Evolutionary conservation across 2,329 filamentous ascomycete genomes (phyloP), one percentile per base, ranked within the genome.

Genomic region (Aspergillus cejpii): DNA sequence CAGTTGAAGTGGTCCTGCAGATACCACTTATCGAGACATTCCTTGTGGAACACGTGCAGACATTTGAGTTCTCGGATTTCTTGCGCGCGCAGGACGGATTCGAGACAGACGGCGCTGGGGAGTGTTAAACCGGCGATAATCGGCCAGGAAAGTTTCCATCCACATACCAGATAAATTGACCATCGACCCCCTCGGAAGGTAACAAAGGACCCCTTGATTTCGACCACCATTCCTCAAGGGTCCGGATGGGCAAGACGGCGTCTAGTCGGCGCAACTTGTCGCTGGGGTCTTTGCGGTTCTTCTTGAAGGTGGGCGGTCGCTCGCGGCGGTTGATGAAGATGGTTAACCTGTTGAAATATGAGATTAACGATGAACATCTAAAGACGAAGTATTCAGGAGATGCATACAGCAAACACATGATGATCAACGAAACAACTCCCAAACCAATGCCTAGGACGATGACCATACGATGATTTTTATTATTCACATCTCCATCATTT

Each of bases 21-120:
- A 42, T 63, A 68, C 65, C 65, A 68, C 46, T 62, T 66, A 31
- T 68, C 65, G 19, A 68, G 49, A 41, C 65, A 68, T 41, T 67
- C 64, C 19, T 61, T 58, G 44, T 68, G 65, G 42, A 68, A 68
- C 14, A 68, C 64, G 42, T 68, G 65, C 45, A 65, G 51, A 40
- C 65, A 68, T 43, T 60, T 62, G 41, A 68, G 48, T 42, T 68
- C 63, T 20, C 62, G 60, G 40, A 68, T 67, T 24, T 66, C 59
- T 23, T 68, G 60, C 3, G 51, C 52, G 26, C 55, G 62, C 10
- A 57, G 53, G 26, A 68, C 65, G 20, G 61, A 58, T 5, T 68
- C 65, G n/a, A 68, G 54, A 39, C 65, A 68, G 27, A 68, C 58
- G 3, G 59, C 65, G 45, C 65, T 68, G 44, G 11, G 19, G 24